phyloP scores from a whole-genome alignment of 441 rosid genomes.

The Pelargonium fulgidum region DNA sequence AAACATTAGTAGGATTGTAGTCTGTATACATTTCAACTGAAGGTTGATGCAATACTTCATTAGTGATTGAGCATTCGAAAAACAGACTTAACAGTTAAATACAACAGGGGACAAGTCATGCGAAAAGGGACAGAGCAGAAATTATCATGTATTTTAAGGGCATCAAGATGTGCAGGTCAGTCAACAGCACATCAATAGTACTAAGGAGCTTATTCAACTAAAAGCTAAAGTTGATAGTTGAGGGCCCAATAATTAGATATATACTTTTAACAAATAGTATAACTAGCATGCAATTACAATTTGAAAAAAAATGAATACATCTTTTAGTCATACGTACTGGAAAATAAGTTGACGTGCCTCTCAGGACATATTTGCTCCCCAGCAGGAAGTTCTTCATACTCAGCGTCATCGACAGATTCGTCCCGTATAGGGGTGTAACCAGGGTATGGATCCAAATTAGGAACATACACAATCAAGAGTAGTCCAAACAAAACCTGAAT shows the following conservation, averaged over 20 bases:
- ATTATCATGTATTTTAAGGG: no score
- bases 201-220: background rate
- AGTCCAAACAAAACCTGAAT: conserved; percentile 74
- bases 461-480: conserved; percentile 67
- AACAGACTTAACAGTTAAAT: background rate
- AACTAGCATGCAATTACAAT: background rate
- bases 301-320: background rate
- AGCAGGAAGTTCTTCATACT: conserved; percentile 80
- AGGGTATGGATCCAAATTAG: conserved; percentile 81
- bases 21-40: conserved; percentile 3
- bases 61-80: background rate
- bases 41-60: background rate
- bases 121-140: no score
- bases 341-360: conserved; percentile 62
- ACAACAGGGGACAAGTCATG: no score
- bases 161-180: background rate
- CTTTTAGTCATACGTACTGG: conserved; percentile 45
- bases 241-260: background rate
- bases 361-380: conserved; percentile 93
- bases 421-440: conserved; percentile 57
- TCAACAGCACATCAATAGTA: background rate
- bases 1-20: conserved; percentile 11
- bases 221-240: background rate
- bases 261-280: conserved; percentile 5
- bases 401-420: conserved; percentile 53